Base-by-base conservation (phyloP, 1,284 basidiomycete species). In the Cryptococcus sp. region DNA sequence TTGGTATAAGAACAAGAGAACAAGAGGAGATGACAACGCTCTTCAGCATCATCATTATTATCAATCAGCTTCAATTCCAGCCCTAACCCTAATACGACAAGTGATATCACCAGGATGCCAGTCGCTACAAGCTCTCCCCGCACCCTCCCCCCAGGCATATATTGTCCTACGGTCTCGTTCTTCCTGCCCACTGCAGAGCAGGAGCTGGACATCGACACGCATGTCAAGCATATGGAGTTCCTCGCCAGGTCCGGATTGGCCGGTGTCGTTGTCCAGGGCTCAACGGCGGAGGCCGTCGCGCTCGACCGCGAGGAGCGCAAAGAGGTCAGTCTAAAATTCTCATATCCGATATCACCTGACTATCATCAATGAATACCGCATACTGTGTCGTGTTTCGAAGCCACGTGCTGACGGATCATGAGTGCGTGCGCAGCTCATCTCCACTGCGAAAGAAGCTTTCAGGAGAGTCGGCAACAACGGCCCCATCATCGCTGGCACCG, bases 201-300 rank as follows among this genome's bases (percentile, higher is more conserved):
- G 50, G 69, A 70, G 38, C 63, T 78, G 17, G 75, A 78, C 56
- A 52, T 75, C 35, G 65, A 64, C n/a, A 65, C 69, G 2, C 65
- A 71, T 54, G 56, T 64, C 20, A 63, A 65, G 58, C 75, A 77
- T 51, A 70, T 76, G 46, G 60, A 67, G 40, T 73, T 69, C 55
- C 58, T 71, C 27, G 68, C 65, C 17, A 54, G 52, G 40, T 57
- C 67, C 13, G 70, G 70, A 6, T 55, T 66, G 8, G 56, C 52
- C n/a, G 76, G 77, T 22, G 63, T 78, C 38, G 70, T 77, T 5
- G 62, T 76, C 3, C 67, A 70, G 47, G 77, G 77, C 3, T 69
- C 68, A 8, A 79, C 73, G 11, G 77, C 73, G 7, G 77, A 79
- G 55, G 73, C 76, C 4, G 74, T 77, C 17, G 54, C 73, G 1